Conservation (phyloP, 2,329 filamentous ascomycete genomes). For the Fusarium haematococcum region DNA sequence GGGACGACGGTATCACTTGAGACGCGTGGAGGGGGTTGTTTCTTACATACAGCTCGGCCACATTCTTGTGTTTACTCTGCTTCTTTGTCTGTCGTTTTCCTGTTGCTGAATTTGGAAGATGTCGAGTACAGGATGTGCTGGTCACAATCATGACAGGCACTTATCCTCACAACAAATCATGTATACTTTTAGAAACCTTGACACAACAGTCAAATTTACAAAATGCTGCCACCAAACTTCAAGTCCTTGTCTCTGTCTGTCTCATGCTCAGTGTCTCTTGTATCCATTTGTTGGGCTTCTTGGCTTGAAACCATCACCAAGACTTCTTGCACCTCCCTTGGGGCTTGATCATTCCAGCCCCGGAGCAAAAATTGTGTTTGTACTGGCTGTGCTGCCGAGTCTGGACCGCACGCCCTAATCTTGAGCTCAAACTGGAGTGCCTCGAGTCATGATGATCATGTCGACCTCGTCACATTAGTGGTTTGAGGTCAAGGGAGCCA, state of each 20-base stretch:
- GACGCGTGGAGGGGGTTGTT: slow-evolving; percentile 31
- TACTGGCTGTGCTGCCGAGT: background rate
- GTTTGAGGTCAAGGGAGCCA: slow-evolving; percentile 6
- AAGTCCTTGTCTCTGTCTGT: background rate
- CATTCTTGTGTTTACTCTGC: slow-evolving; percentile 54
- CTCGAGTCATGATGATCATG: slow-evolving; percentile 14
- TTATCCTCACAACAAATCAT: slow-evolving; percentile 42
- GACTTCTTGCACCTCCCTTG: background rate
- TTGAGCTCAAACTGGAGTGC: background rate
- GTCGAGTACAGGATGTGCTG: slow-evolving; percentile 48
- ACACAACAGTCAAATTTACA: slow-evolving; percentile 42
- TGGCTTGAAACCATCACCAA: background rate
- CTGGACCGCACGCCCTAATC: background rate
- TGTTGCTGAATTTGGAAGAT: slow-evolving; percentile 42
- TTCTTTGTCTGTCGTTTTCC: slow-evolving; percentile 49
- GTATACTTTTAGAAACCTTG: slow-evolving; percentile 42
- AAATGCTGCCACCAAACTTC: slow-evolving; percentile 36
- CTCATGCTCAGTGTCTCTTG: background rate
- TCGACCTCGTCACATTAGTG: background rate
- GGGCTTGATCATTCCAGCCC: background rate
- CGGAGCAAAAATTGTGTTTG: background rate
- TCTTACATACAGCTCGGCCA: slow-evolving; percentile 24
- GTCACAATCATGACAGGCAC: slow-evolving; percentile 46
- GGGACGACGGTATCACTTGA: slow-evolving; percentile 47
- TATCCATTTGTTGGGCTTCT: background rate